phyloP scores from a whole-genome alignment of 1,284 basidiomycete genomes.

The Leucoagaricus sp. region DNA sequence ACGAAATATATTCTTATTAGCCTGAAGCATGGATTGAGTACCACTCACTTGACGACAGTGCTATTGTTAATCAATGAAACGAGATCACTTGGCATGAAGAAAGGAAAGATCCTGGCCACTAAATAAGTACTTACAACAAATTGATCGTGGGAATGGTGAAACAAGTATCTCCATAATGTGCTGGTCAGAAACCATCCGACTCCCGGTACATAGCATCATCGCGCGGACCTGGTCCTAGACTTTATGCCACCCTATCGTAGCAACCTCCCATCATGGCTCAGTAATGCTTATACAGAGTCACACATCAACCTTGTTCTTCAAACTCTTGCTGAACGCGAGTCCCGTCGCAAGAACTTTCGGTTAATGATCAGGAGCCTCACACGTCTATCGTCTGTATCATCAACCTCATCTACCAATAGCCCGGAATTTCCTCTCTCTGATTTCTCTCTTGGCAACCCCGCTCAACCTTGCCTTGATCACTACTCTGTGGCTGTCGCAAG shows the following conservation, averaged over 20 bases:
- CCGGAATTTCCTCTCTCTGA: background rate
- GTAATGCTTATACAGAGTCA: slow-evolving; percentile 25
- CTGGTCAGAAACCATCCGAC: no score
- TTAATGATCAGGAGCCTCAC: slow-evolving; percentile 22
- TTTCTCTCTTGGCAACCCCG: slow-evolving; percentile 5
- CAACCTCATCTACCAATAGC: background rate
- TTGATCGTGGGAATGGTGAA: slow-evolving; percentile 13
- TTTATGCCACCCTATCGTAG: slow-evolving; percentile 1
- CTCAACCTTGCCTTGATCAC: slow-evolving; percentile 34
- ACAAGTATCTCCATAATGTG: no score
- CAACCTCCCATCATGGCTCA: slow-evolving; percentile 26
- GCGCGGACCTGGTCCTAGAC: no score
- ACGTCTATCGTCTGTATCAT: background rate
- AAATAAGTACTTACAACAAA: no score
- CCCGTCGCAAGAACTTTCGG: slow-evolving; percentile 34
- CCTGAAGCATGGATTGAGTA: background rate
- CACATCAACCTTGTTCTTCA: slow-evolving; percentile 37
- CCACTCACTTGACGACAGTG: slow-evolving; percentile 5
- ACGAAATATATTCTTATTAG: background rate
- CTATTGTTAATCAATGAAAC: background rate
- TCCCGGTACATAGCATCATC: no score
- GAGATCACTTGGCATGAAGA: slow-evolving; percentile 3
- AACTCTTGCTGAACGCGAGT: slow-evolving; percentile 45
- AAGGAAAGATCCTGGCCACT: background rate
- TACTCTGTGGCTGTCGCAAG: slow-evolving; percentile 59